A percentile compares a stretch with the other conserved stretches of the same genome.
Conservation (phyloP, 2,329 filamentous ascomycete genomes). For the Ascochyta pisi region DNA sequence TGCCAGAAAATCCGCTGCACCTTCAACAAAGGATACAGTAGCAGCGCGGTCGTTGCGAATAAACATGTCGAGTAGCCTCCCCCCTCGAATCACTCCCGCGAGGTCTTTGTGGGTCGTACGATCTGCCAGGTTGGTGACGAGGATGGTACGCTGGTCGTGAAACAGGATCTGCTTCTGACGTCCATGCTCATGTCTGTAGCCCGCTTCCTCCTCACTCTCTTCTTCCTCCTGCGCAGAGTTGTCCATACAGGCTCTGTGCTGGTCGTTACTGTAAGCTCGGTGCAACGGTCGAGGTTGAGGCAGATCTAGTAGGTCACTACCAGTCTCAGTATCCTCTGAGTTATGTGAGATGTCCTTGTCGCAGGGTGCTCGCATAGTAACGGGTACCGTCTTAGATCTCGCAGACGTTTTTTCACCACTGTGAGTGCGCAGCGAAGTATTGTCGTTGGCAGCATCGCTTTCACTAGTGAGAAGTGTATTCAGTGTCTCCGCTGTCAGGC, state of each 20-base stretch:
- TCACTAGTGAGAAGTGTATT: conserved; percentile 54
- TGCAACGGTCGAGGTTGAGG: conserved; percentile 19
- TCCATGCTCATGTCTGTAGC: conserved; percentile 1
- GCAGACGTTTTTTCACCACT: conserved; percentile 23
- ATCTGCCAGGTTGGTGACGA: conserved; percentile 68
- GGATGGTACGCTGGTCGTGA: conserved; percentile 63
- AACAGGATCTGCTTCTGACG: conserved; percentile 26
- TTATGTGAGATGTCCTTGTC: conserved; percentile 15
- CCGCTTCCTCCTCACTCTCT: conserved; percentile 31
- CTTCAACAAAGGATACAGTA: conserved; percentile 73
- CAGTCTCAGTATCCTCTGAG: conserved; percentile 31
- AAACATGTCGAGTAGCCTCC: conserved; percentile 72
- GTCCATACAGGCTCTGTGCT: conserved; percentile 25
- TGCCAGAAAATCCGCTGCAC: conserved; percentile 65
- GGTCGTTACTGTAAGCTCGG: conserved; percentile 27
- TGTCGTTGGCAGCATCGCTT: conserved; percentile 22
- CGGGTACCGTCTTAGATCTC: conserved; percentile 16
- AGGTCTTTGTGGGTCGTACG: conserved; percentile 71
- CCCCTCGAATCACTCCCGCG: conserved; percentile 70
- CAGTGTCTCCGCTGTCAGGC: conserved; percentile 58
- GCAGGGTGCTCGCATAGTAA: conserved; percentile 13
- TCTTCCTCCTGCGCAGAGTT: conserved; percentile 28
- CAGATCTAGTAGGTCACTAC: conserved; percentile 23
- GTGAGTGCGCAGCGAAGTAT: conserved; percentile 22
- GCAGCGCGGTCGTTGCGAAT: conserved; percentile 68